Evolutionary conservation across 441 rosid species (phyloP).

Genomic region (Gossypium davidsonii): DNA sequence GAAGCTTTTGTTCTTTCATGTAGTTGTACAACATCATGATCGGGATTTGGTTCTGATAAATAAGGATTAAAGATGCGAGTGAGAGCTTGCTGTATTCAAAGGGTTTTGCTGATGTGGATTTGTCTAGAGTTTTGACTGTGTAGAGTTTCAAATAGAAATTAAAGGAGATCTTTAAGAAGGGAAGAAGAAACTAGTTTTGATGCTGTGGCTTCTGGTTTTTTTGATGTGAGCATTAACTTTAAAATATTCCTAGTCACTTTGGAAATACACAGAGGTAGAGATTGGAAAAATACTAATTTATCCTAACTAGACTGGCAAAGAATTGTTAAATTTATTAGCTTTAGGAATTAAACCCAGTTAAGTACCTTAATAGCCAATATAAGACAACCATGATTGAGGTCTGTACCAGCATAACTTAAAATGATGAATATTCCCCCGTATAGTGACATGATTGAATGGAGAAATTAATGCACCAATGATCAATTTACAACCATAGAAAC

Average conservation of each 20-base stretch:
- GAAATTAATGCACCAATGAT: not conserved
- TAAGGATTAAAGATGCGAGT: slow-evolving; percentile 3
- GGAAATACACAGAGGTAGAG: not conserved
- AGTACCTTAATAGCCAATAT: not conserved
- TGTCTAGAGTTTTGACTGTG: not conserved
- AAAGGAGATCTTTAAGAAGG: not conserved
- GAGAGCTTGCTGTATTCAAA: not conserved
- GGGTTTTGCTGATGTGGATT: not conserved
- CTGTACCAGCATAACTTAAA: not conserved
- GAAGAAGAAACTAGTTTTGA: not conserved
- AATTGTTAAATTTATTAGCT: not conserved
- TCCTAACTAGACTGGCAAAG: not conserved
- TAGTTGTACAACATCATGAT: not conserved
- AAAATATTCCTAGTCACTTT: not conserved
- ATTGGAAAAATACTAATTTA: not conserved
- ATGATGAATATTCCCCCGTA: not conserved
- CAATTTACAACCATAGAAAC: not conserved
- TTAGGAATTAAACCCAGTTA: not conserved
- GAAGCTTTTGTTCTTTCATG: not conserved
- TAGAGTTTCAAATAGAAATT: not conserved
- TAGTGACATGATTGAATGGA: not conserved
- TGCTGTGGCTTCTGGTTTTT: not conserved
- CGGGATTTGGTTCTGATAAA: slow-evolving; percentile 6
- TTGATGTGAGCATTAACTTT: not conserved
- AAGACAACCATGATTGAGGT: not conserved